Base-by-base conservation (phyloP, 2,329 filamentous ascomycete genomes). In the Parafenestella ontariensis region DNA sequence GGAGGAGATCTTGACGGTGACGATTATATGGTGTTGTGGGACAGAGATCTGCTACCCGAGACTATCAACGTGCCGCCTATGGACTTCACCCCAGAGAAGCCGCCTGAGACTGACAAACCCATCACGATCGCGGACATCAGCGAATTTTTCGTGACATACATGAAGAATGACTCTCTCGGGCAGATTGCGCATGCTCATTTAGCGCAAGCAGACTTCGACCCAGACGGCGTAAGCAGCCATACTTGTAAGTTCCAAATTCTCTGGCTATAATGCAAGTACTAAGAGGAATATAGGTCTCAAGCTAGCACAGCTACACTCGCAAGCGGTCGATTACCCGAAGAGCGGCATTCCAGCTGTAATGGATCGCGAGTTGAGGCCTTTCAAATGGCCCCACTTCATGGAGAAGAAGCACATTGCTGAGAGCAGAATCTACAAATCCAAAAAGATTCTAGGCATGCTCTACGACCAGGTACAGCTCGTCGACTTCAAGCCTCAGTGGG, bases 1-100 rank as follows among this genome's bases (percentile, higher is more conserved):
- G 95, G 95, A 1, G 95, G 95, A 0, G 95, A 99, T 69, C 83
- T 99, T 0, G 95, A 99, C 69, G 95, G 95, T 0, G 95, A 99
- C 66, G 95, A 99, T 70, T 99, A 92, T 71, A 88, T 98, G 50
- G 87, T 98, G 5, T 89, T 97, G 41, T 99, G 95, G 94, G 93
- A 99, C 62, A 73, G 82, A 20, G 83, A 85, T 13, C 79, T 99
- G 6, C 80, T 96, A 23, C 71, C 72, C 6, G 61, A 75, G 1
- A 77, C 84, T 46, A 91, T 90, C 85, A 91, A 95, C 62, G 80
- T 85, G 29, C 78, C 83, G 0, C 88, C 95, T 0, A 96, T 98
- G 91, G 83, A 89, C 59, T 95, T 92, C 68, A 80, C 82, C 0
- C 79, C 86, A 0, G 80, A 85, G 0, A 79, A 81, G 39, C 85